Conservation (phyloP, 140 eudicot genomes). For the Senecio squalidus region DNA sequence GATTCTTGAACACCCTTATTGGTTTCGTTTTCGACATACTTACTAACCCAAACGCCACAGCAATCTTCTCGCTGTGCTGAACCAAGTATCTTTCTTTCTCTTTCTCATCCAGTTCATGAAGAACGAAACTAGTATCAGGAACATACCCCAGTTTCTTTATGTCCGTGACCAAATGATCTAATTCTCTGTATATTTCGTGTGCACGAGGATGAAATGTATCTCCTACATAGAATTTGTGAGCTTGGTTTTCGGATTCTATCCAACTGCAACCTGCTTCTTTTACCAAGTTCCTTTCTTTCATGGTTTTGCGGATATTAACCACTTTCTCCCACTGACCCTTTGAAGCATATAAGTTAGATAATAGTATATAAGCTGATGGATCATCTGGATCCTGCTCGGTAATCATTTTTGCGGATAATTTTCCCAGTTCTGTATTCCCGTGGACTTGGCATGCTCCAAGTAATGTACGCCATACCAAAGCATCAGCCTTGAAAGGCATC, state of each 20-base stretch:
- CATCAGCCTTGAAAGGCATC: slow-evolving; percentile 64
- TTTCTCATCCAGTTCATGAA: slow-evolving; percentile 69
- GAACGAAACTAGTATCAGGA: slow-evolving; percentile 61
- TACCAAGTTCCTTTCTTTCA: slow-evolving; percentile 58
- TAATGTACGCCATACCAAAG: slow-evolving; percentile 82
- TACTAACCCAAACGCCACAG: slow-evolving; percentile 67
- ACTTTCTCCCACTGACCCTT: slow-evolving; percentile 59
- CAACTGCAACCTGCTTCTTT: slow-evolving; percentile 93
- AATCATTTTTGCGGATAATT: slow-evolving; percentile 57
- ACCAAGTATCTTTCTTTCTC: slow-evolving; percentile 53
- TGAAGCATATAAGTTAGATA: slow-evolving; percentile 72
- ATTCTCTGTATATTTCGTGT: slow-evolving; percentile 44
- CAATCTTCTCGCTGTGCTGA: slow-evolving; percentile 75
- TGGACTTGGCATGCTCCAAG: slow-evolving; percentile 81
- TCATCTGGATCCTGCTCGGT: slow-evolving; percentile 56
- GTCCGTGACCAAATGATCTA: slow-evolving; percentile 39
- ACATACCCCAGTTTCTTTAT: slow-evolving; percentile 69
- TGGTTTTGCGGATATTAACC: slow-evolving; percentile 44
- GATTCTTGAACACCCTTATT: slow-evolving; percentile 60
- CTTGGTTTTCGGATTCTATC: slow-evolving; percentile 55
- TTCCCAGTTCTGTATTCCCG: slow-evolving; percentile 58
- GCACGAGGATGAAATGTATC: slow-evolving; percentile 68
- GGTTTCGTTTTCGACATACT: slow-evolving; percentile 41
- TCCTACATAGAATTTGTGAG: slow-evolving; percentile 67
- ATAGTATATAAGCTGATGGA: slow-evolving; percentile 60